Evolutionary conservation across 1,284 basidiomycete genomes (phyloP), one percentile per base, ranked within the genome.

Genomic region (Moesziomyces parantarcticus): DNA sequence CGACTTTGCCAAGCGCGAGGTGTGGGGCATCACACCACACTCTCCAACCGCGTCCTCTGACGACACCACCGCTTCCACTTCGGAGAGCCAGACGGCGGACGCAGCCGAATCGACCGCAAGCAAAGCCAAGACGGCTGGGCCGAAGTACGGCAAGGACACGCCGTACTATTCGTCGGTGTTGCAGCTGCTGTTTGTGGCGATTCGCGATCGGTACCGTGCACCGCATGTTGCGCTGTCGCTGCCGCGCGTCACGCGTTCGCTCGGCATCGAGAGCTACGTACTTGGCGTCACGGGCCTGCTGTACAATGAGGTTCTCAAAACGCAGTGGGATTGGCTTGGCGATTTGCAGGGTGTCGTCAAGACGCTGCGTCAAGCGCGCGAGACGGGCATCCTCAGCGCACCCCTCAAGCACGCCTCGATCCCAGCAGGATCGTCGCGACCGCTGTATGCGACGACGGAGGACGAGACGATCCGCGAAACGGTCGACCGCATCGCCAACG

Each of bases 121-220:
- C 20, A 36, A 10, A 22, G 32, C 54, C 42, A 40, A 20, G 21
- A 16, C n/a, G 36, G 41, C 45, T 2, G 49, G 20, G 10, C 60
- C 75, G 2, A 60, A 50, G 23, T 79, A 64, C 51, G 78, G 79
- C 16, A 56, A 69, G 20, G 47, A 61, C 5, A 80, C 80, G 21
- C 60, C 79, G 1, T 81, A 67, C 56, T 82, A 77, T 40, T 58
- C 79, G 3, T 72, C 78, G 0, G 80, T 78, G 1, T 54, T 82
- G 9, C 79, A 79, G 9, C 66, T 76, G n/a, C 60, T 82, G 2
- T 66, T 82, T 40, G 32, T 76, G 22, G 62, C 74, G n/a, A 54
- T 81, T 18, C 54, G 80, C 3, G 75, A 82, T 58, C 63, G 72
- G 1, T 74, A 80, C 49, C 64, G 57, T 1, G 52, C 61, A 1